These are phyloP conservation scores for Podila epigama DNA, from an alignment of 192 early-diverging fungal genomes.

Conservation along the genomic window DNA sequence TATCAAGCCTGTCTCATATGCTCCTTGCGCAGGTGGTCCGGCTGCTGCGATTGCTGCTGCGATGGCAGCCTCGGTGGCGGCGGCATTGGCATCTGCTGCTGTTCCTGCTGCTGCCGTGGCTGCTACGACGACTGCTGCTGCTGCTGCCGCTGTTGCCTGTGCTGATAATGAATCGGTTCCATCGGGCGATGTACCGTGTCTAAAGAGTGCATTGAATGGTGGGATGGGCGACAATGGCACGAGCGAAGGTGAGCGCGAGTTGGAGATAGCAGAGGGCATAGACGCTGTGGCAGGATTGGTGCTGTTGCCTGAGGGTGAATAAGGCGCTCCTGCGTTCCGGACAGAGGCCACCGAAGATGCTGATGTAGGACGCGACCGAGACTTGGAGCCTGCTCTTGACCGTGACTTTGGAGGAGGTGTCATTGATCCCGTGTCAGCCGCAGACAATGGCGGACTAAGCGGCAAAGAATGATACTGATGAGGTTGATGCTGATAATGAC, in stretches of 20 bases:
- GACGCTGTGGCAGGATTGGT: neutral
- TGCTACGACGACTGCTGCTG: too few species aligned
- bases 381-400: conserved; percentile 42
- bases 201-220: too few species aligned
- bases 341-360: conserved; percentile 26
- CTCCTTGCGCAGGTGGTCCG: conserved; percentile 16
- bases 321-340: conserved; percentile 37
- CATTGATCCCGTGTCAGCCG: conserved; percentile 21
- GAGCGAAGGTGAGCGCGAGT: conserved; percentile 36
- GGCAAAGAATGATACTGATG: conserved; percentile 25
- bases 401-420: conserved; percentile 31
- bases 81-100: too few species aligned
- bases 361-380: conserved; percentile 36
- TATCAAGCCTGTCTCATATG: conserved; percentile 44
- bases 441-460: conserved; percentile 31
- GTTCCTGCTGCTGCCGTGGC: too few species aligned
- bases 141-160: too few species aligned
- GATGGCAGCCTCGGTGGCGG: too few species aligned
- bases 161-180: too few species aligned
- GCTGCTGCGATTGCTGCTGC: too few species aligned
- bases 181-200: conserved; percentile 8
- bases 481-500: conserved; percentile 21
- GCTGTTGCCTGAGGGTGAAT: conserved; percentile 28
- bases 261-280: conserved; percentile 2
- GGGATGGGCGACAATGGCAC: conserved; percentile 37